Evolutionary conservation across 495 filamentous ascomycete species (phyloP).

Genomic region (Neurospora tetraspora): DNA sequence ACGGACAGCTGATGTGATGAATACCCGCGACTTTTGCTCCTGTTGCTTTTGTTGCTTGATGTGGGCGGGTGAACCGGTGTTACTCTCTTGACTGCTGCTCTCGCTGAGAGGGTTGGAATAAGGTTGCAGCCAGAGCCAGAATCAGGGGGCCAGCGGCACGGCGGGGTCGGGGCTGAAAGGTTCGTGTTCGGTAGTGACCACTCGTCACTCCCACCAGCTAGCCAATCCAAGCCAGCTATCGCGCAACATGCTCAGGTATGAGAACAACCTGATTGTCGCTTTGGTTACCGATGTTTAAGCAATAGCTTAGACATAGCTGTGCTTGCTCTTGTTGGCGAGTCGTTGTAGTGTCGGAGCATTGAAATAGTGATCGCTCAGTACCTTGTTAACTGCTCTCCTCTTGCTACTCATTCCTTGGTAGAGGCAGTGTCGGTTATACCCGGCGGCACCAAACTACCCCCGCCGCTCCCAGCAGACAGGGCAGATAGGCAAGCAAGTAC

Average conservation of each 20-base stretch:
- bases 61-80: background rate
- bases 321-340: background rate
- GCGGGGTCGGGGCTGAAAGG: background rate
- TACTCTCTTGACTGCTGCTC: background rate
- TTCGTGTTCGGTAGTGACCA: background rate
- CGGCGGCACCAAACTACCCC: background rate
- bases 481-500: background rate
- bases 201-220: background rate
- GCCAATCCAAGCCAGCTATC: background rate
- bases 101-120: background rate
- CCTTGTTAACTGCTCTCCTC: background rate
- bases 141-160: background rate
- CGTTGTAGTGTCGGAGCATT: background rate
- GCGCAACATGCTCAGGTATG: background rate
- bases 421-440: background rate
- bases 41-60: background rate
- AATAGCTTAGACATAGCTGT: background rate
- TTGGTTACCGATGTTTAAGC: background rate
- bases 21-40: background rate
- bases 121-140: background rate
- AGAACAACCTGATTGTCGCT: background rate
- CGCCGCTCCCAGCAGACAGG: background rate
- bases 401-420: background rate
- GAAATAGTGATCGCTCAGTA: background rate
- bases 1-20: background rate